phyloP scores from a whole-genome alignment of 2,329 filamentous ascomycete genomes.

The Xylaria hypoxylon region DNA sequence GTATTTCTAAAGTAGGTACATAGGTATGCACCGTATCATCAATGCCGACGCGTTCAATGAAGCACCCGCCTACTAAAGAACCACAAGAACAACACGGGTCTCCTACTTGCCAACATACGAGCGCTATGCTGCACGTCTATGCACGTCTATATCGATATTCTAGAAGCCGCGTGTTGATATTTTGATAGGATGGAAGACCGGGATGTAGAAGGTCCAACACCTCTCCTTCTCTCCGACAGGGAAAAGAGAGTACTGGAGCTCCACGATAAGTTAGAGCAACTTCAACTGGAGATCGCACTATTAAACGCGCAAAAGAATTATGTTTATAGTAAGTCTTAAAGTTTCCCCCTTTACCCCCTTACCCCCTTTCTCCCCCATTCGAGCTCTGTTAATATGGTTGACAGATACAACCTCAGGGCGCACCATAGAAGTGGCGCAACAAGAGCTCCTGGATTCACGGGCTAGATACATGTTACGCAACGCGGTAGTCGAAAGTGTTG shows the following conservation, averaged over 20 bases:
- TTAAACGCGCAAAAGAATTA: conserved; percentile 63
- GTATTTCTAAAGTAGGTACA: no score
- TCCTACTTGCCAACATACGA: not conserved
- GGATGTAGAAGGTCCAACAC: conserved; percentile 47
- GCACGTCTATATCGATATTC: not conserved
- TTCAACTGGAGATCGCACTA: conserved; percentile 78
- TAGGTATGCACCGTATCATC: conserved; percentile 1
- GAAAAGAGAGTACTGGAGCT: conserved; percentile 76
- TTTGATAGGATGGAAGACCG: conserved; percentile 45
- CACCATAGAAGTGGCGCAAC: conserved; percentile 66
- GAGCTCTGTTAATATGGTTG: conserved; percentile 53
- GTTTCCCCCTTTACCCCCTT: no score
- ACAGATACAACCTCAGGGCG: conserved; percentile 53
- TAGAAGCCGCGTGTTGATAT: not conserved
- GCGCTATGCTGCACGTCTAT: not conserved
- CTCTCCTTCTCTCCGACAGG: conserved; percentile 70
- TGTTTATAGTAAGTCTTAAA: conserved; percentile 50
- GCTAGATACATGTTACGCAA: conserved; percentile 77
- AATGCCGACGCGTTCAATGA: conserved; percentile 2
- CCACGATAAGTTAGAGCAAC: conserved; percentile 77
- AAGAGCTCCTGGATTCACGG: conserved; percentile 75
- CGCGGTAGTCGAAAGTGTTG: conserved; percentile 74
- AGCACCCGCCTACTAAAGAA: not conserved
- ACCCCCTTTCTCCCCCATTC: not conserved
- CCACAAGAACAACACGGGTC: not conserved